Conservation (phyloP, 257 asterid species). For the Solanum arcanum region DNA sequence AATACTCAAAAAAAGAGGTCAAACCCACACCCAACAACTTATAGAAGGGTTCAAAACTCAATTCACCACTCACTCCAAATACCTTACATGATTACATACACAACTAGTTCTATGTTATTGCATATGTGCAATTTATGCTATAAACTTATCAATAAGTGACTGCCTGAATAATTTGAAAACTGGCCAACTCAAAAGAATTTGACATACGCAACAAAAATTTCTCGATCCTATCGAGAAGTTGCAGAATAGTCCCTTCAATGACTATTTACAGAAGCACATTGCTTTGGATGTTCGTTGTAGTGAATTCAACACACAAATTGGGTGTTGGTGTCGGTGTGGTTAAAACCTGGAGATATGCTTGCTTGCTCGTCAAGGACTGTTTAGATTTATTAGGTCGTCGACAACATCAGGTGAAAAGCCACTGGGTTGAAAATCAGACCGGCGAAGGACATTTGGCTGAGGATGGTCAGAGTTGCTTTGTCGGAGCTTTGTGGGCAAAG, state of each 20-base stretch:
- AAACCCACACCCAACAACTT: neutral
- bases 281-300: neutral
- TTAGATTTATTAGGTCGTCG: slow-evolving; percentile 48
- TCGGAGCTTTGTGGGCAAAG: slow-evolving; percentile 31
- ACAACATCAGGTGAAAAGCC: slow-evolving; percentile 56
- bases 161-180: neutral
- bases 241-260: neutral
- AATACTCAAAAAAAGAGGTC: neutral
- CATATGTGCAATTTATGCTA: neutral
- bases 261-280: neutral
- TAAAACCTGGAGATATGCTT: neutral
- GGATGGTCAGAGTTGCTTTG: slow-evolving; percentile 9
- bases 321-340: neutral
- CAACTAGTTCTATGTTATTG: neutral
- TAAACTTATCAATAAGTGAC: neutral
- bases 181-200: neutral
- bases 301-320: neutral
- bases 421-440: slow-evolving; percentile 51
- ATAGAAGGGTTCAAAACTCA: neutral
- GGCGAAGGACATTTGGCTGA: slow-evolving; percentile 50
- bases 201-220: neutral
- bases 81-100: neutral
- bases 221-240: neutral
- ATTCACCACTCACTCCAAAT: neutral
- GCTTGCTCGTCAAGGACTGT: slow-evolving; percentile 37